These are phyloP conservation scores for Stephania japonica DNA, from an alignment of 164 flowering plant genomes.

Conservation along the genomic window DNA sequence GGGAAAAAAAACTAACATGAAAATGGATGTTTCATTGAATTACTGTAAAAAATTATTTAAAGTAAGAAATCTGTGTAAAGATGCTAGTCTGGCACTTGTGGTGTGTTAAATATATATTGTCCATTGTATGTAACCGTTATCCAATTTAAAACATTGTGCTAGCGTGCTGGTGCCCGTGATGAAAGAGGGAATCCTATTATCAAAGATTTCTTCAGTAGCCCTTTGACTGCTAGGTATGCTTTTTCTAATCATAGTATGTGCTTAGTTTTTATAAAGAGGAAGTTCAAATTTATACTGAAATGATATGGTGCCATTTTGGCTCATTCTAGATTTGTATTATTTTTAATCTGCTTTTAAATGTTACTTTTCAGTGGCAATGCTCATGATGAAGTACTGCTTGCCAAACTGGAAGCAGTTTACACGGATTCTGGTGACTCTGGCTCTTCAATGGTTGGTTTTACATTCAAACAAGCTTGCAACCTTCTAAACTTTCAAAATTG, in stretches of 20 bases:
- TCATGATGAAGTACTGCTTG: constrained; percentile 74
- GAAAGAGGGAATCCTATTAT: constrained; percentile 72
- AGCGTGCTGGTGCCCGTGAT: constrained; percentile 95
- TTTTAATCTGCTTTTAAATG: constrained; percentile 3
- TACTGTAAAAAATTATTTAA: too few relatives aligned
- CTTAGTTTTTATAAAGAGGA: not conserved
- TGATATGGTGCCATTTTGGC: not conserved
- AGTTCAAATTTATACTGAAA: not conserved
- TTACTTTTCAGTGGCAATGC: constrained; percentile 66
- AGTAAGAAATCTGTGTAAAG: too few relatives aligned
- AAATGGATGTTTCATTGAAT: too few relatives aligned
- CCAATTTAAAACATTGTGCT: constrained; percentile 18
- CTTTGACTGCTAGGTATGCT: constrained; percentile 88
- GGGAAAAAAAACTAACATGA: too few relatives aligned
- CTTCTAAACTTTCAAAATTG: not conserved
- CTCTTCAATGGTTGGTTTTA: constrained; percentile 76
- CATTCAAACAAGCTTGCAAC: not conserved
- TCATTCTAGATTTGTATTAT: not conserved
- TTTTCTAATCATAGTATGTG: not conserved
- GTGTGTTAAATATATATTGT: too few relatives aligned
- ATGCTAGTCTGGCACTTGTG: too few relatives aligned
- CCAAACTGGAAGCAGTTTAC: constrained; percentile 79
- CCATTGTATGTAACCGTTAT: not conserved
- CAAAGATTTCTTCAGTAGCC: constrained; percentile 75
- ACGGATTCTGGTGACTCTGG: constrained; percentile 88